Evolutionary conservation across 257 asterid species (phyloP), one percentile per base, ranked within the genome.

Genomic region (Rhazya stricta): DNA sequence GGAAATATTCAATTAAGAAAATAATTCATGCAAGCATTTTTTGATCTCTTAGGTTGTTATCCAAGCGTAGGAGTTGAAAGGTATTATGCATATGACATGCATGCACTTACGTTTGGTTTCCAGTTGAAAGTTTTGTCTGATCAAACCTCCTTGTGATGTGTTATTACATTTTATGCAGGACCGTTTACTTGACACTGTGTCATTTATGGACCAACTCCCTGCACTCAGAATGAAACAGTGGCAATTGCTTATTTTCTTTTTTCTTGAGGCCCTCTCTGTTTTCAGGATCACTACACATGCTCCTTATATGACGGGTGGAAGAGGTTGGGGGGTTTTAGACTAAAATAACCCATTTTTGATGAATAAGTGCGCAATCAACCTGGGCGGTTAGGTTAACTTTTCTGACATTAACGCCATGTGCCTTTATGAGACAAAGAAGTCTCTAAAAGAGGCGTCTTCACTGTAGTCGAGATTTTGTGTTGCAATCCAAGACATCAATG

Each of bases 251-350:
- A 83, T 78, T 76, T 85, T 92, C 75, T 79, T 95, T 86, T 91
- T 92, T 79, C 88, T 95, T 27, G 97, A 95, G 76, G 96, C 99
- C 75, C 93, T 95, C 62, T 95, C 98, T 67, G 89, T 95, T 71
- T 84, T 82, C 81, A 85, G 91, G 79, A 84, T 92, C 79, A 87
- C 97, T 70, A 67, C 91, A 46, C 91, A 91, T 60, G 65, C 90
- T 34, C 79, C 86, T 42, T 80, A 83, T 83, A 82, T 88, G 92
- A 81, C 82, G 57, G 86, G 80, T 61, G 75, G 88, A 80, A 91
- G 96, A 79, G 72, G 77, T 77, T 79, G 80, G 79, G n/a, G n/a
- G n/a, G n/a, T n/a, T n/a, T n/a, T n/a, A n/a, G n/a, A n/a, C n/a
- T n/a, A n/a, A n/a, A n/a, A n/a, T n/a, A n/a, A n/a, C n/a, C n/a